Conservation (phyloP, 1,284 basidiomycete species). For the Ganoderma boninense region DNA sequence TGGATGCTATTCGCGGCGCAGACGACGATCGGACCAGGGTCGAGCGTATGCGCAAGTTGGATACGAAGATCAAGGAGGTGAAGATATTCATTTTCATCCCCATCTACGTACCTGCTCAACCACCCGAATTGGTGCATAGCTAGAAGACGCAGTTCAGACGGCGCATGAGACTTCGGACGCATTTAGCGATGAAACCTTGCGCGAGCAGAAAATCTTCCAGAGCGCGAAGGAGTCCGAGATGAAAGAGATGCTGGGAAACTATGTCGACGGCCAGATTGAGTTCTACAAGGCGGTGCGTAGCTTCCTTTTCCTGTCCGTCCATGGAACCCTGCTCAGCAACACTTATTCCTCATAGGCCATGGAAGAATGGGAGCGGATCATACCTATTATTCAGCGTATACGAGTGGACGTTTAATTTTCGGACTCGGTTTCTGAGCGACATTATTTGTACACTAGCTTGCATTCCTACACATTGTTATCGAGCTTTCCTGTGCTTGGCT, state of each 20-base stretch:
- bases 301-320: constrained; percentile 8
- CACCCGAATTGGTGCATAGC: constrained; percentile 51
- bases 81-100: neutral
- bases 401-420: constrained; percentile 78
- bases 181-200: constrained; percentile 93
- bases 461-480: constrained; percentile 12
- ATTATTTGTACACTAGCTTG: constrained; percentile 33
- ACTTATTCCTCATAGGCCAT: constrained; percentile 61
- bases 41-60: constrained; percentile 92
- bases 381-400: constrained; percentile 87
- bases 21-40: constrained; percentile 95
- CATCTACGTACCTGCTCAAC: neutral
- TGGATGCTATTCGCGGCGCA: constrained; percentile 90
- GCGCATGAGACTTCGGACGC: constrained; percentile 96
- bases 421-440: constrained; percentile 32
- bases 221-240: constrained; percentile 92
- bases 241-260: constrained; percentile 90
- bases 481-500: constrained; percentile 5
- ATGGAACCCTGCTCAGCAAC: constrained; percentile 20
- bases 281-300: constrained; percentile 86
- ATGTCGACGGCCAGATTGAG: constrained; percentile 95
- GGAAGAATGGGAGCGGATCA: constrained; percentile 94
- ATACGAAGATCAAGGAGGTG: constrained; percentile 94
- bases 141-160: constrained; percentile 95
- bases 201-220: constrained; percentile 92